These are phyloP conservation scores for Talaromyces pinophilus DNA, from an alignment of 2,329 filamentous ascomycete genomes.

Conservation along the genomic window DNA sequence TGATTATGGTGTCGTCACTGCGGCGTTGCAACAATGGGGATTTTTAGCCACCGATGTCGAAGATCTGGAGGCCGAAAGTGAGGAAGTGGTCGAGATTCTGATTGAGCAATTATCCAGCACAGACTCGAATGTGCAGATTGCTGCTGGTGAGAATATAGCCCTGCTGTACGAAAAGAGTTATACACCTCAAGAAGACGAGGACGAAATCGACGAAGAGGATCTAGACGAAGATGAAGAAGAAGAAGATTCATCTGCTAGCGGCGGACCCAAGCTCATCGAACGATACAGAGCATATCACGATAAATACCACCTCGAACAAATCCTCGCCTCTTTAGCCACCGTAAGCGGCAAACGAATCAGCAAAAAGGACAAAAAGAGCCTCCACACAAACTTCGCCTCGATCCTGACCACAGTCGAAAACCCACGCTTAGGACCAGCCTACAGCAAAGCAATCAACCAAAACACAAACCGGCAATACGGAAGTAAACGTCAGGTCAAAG, in stretches of 20 bases:
- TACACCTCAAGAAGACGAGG: conserved; percentile 59
- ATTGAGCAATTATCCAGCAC: conserved; percentile 80
- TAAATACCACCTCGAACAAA: conserved; percentile 61
- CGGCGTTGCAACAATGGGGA: conserved; percentile 76
- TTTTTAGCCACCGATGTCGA: conserved; percentile 77
- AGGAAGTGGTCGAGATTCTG: conserved; percentile 74
- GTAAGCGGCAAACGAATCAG: conserved; percentile 63
- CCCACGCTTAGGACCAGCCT: conserved; percentile 65
- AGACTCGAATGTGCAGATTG: conserved; percentile 71
- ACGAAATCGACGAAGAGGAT: conserved; percentile 52
- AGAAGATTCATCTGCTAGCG: conserved; percentile 36
- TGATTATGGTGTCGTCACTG: conserved; percentile 68
- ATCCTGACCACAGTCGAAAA: conserved; percentile 67
- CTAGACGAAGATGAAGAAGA: conserved; percentile 28
- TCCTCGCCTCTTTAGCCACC: conserved; percentile 60
- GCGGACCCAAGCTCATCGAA: conserved; percentile 55
- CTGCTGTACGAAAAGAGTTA: conserved; percentile 76
- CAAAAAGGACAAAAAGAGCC: conserved; percentile 65
- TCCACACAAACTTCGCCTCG: conserved; percentile 68
- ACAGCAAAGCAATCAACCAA: conserved; percentile 64
- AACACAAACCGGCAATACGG: conserved; percentile 63
- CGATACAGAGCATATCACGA: conserved; percentile 69
- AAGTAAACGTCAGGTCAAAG: conserved; percentile 62
- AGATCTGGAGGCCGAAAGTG: conserved; percentile 70
- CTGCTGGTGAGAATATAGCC: conserved; percentile 77